Base-by-base conservation (phyloP, 345 rosid species). In the Barbarea vulgaris region DNA sequence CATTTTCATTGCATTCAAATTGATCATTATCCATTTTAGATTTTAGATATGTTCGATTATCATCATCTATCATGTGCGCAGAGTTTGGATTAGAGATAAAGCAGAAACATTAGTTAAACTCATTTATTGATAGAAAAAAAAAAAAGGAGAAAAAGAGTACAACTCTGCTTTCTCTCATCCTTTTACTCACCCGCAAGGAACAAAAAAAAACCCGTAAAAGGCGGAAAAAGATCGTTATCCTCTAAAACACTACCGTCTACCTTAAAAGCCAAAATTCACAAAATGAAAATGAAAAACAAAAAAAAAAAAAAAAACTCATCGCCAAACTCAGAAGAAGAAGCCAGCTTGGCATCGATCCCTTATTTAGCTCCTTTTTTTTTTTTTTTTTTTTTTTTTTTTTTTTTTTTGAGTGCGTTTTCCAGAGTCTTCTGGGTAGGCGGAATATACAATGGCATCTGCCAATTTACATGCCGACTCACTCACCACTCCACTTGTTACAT, bases 211-310 rank as follows among this genome's bases (percentile, higher is more conserved):
- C 17, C 76, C 42, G 41, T 50, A 66, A 77, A 75, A 80, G 85
- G 84, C 50, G 80, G 84, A 61, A 82, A 75, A 72, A 79, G 70
- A 74, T 72, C 1, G 57, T 72, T 39, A 80, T 67, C 70, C 74
- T 76, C 81, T 61, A 36, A 2, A 4, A n/a, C 76, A 44, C 31
- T 74, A 74, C 34, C 27, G 51, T 82, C 81, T 77, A 67, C 62
- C 66, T 30, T 67, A 54, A 5, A 37, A 18, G 3, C 22, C 42
- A 30, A 59, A 52, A 51, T 30, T 8, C 33, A 53, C 58, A 48
- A 47, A 65, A 41, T 2, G 2, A 11, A 6, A 19, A 3, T n/a
- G n/a, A n/a, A n/a, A n/a, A n/a, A n/a, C n/a, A 5, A 15, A 50
- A 25, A 37, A 25, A 18, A 8, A 41, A 48, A 68, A 53, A 70